phyloP scores from a whole-genome alignment of 305 asterid genomes.

The Solanum hybrid region DNA sequence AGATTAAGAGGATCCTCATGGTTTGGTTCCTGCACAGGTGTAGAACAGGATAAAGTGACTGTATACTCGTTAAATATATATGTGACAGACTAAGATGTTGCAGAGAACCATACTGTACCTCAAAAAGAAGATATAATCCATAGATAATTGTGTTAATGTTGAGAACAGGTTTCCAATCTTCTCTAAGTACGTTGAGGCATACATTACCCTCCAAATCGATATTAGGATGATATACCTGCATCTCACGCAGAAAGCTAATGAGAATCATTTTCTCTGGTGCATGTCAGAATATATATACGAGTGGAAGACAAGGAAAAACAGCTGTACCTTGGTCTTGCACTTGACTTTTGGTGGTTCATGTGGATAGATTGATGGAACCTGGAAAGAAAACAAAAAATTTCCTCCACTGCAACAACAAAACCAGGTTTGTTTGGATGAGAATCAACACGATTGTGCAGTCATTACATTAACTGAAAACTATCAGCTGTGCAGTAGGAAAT shows the following conservation, averaged over 20 bases:
- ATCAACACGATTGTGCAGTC: not conserved
- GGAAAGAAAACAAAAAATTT: conserved; percentile 23
- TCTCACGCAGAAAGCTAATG: not conserved
- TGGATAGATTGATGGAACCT: conserved; percentile 26
- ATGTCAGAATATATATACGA: not conserved
- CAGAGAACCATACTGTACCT: conserved; percentile 9
- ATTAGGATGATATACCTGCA: conserved; percentile 34
- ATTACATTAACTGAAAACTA: not conserved
- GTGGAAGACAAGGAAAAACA: not conserved
- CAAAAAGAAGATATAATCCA: conserved; percentile 25
- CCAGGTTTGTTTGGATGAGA: not conserved
- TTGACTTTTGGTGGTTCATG: conserved; percentile 34
- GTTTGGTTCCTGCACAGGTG: conserved; percentile 25
- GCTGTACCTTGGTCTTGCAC: conserved; percentile 27
- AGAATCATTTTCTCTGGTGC: not conserved
- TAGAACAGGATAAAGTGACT: not conserved
- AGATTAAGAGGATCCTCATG: conserved; percentile 33
- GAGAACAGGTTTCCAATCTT: conserved; percentile 40
- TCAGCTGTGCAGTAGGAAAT: not conserved
- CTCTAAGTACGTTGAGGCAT: conserved; percentile 33
- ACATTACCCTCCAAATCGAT: conserved; percentile 34
- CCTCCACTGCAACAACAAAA: conserved; percentile 23
- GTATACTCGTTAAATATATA: not conserved
- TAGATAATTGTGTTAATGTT: conserved; percentile 29
- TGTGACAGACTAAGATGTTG: not conserved